phyloP scores from a whole-genome alignment of 257 asterid species.

The Nicotiana undulata region DNA sequence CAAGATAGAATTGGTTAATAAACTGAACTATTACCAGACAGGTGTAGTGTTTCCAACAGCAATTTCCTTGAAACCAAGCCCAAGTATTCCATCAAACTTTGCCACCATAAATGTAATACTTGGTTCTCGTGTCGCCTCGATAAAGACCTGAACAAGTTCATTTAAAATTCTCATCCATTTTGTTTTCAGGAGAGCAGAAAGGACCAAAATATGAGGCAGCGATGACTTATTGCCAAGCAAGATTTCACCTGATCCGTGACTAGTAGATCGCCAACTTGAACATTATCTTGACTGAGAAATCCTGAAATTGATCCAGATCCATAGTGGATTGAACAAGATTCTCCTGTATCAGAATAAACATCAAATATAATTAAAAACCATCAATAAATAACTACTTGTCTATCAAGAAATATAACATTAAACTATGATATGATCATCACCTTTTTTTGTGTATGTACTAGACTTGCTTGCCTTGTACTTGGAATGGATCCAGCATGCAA shows the following conservation, averaged over 20 bases:
- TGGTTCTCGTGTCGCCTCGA: slow-evolving; percentile 75
- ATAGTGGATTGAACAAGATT: slow-evolving; percentile 58
- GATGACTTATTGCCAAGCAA: background rate
- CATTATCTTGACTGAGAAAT: slow-evolving; percentile 77
- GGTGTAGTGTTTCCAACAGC: slow-evolving; percentile 73
- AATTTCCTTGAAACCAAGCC: slow-evolving; percentile 94
- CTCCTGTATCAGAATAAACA: slow-evolving; percentile 39
- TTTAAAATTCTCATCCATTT: background rate
- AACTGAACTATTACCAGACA: slow-evolving; percentile 49
- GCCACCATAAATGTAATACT: slow-evolving; percentile 65
- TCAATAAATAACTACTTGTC: background rate
- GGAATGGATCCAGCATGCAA: slow-evolving; percentile 82
- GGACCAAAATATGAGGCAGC: background rate
- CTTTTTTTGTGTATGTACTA: slow-evolving; percentile 55
- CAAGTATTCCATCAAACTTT: slow-evolving; percentile 87
- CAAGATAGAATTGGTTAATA: background rate
- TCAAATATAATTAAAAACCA: background rate
- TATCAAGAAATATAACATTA: too few relatives aligned
- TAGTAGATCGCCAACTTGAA: slow-evolving; percentile 74
- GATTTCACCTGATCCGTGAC: slow-evolving; percentile 77
- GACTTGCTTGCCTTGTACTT: slow-evolving; percentile 72
- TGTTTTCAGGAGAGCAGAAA: background rate
- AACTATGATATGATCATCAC: slow-evolving; percentile 25
- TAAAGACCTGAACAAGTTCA: slow-evolving; percentile 47
- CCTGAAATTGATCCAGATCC: slow-evolving; percentile 93